Percentiles rank a stretch among this genome's conserved stretches.
Evolutionary conservation across 1,284 basidiomycete species (phyloP).

Genomic region (Austroboletus niveus): DNA sequence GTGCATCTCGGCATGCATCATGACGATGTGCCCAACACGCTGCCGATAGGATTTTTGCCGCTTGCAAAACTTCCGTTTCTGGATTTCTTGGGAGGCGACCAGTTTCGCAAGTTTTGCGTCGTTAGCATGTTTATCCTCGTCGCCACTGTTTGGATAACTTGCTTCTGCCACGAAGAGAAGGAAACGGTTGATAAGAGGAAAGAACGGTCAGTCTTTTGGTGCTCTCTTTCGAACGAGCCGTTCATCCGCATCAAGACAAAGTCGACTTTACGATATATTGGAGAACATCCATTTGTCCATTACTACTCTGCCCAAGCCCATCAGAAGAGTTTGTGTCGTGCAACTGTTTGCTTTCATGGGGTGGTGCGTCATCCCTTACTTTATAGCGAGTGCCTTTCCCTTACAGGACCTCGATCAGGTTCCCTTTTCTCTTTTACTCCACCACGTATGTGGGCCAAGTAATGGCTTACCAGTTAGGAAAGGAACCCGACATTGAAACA

Average conservation of each 20-base stretch:
- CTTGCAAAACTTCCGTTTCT: constrained; percentile 75
- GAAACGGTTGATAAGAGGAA: constrained; percentile 48
- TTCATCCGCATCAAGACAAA: constrained; percentile 27
- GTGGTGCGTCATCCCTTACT: constrained; percentile 52
- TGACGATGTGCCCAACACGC: background rate
- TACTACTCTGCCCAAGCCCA: constrained; percentile 74
- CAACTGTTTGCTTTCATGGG: constrained; percentile 92
- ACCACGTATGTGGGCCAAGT: constrained; percentile 92
- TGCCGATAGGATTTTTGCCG: constrained; percentile 73
- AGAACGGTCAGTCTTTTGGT: constrained; percentile 36
- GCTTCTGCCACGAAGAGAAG: constrained; percentile 77
- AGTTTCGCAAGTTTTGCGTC: constrained; percentile 95
- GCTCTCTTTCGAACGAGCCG: constrained; percentile 3
- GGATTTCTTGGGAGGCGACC: constrained; percentile 82
- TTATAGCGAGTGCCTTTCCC: background rate
- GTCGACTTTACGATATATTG: constrained; percentile 61
- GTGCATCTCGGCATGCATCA: constrained; percentile 15
- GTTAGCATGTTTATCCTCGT: constrained; percentile 80
- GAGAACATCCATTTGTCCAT: constrained; percentile 76
- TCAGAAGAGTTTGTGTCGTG: constrained; percentile 87
- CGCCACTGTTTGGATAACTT: constrained; percentile 84
- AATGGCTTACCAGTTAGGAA: constrained; percentile 74
- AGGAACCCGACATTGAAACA: constrained; percentile 73
- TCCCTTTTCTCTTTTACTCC: constrained; percentile 92
- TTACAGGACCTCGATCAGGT: constrained; percentile 49